Base-by-base conservation (phyloP, 495 filamentous ascomycete species). In the Hypoxylon subgilvum region DNA sequence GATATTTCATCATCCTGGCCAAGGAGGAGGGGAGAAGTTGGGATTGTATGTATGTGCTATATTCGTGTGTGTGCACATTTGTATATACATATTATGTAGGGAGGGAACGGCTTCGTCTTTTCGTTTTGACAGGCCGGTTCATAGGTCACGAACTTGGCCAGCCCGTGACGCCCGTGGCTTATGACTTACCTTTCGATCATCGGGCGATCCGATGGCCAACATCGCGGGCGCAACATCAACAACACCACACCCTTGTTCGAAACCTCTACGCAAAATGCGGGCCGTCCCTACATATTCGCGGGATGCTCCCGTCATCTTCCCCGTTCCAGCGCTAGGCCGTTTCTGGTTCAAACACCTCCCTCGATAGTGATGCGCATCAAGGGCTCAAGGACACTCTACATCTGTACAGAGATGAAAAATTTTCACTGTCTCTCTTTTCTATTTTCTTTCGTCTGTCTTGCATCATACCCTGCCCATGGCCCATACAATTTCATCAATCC, bases 101-200 rank as follows among this genome's bases (percentile, higher is more conserved):
- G 12, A 38, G 30, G 40, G 39, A 21, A 6, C 21, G 38, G 21
- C n/a, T 55, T 23, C 17, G 25, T 25, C 25, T 19, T 13, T 7
- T 23, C 21, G n/a, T n/a, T n/a, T n/a, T 30, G 42, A 46, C 52
- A 40, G 41, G 32, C 25, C 25, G 4, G 34, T 13, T 18, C 25
- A 8, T 17, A 10, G 4, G 13, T 30, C 13, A 45, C 41, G 21
- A 43, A 13, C 9, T n/a, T 10, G 19, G 4, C 41, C 1, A 31
- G 23, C 4, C 8, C 23, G 23, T 4, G 23, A n/a, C n/a, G n/a
- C n/a, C 8, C 23, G 23, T 27, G 23, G 8, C 12, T 2, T 7
- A 30, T 43, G 57, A 61, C 57, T 50, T 62, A 41, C 52, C 46
- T 60, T 57, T 63, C 52, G 59, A 63, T 63, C 51, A 63, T 63